These are phyloP conservation scores for Pseudocercospora crystallina DNA, from an alignment of 2,329 filamentous ascomycete species.

Conservation along the genomic window DNA sequence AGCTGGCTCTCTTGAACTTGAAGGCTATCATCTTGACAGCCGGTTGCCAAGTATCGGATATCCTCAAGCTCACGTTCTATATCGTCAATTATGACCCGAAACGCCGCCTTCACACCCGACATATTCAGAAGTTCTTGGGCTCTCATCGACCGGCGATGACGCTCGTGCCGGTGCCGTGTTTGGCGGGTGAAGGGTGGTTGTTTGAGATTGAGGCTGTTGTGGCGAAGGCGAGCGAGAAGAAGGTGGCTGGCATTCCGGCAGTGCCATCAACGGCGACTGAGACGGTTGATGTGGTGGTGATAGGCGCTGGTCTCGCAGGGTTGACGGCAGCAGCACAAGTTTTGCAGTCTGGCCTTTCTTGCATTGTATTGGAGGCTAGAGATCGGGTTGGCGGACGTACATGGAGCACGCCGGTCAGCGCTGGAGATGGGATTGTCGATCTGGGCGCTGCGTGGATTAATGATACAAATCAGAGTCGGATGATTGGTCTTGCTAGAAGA, in stretches of 20 bases:
- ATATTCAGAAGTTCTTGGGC: conserved; percentile 40
- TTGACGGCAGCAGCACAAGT: conserved; percentile 27
- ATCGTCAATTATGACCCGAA: conserved; percentile 47
- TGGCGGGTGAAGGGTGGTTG: conserved; percentile 42
- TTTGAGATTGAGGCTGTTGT: conserved; percentile 49
- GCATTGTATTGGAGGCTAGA: conserved; percentile 30
- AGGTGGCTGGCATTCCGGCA: conserved; percentile 15
- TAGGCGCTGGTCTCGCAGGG: conserved; percentile 32
- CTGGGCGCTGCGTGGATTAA: conserved; percentile 62
- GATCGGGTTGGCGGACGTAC: conserved; percentile 44
- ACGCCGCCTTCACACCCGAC: conserved; percentile 39
- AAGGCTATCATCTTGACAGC: conserved; percentile 26
- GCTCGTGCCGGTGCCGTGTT: conserved; percentile 43
- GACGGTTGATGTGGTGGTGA: conserved; percentile 24
- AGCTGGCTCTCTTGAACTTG: conserved; percentile 5
- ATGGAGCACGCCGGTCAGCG: conserved; percentile 38
- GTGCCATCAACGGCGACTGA: conserved; percentile 21
- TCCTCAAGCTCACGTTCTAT: conserved; percentile 45
- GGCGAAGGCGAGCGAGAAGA: conserved; percentile 24
- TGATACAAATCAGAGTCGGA: conserved; percentile 49
- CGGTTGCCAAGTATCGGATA: conserved; percentile 39
- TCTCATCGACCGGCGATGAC: conserved; percentile 46
- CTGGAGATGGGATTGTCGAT: conserved; percentile 45
- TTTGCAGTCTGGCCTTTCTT: conserved; percentile 22
- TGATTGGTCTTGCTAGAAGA: conserved; percentile 42